These are phyloP conservation scores for Aegilops speltoides DNA, from an alignment of 176 grass and related monocot genomes.

Conservation along the genomic window DNA sequence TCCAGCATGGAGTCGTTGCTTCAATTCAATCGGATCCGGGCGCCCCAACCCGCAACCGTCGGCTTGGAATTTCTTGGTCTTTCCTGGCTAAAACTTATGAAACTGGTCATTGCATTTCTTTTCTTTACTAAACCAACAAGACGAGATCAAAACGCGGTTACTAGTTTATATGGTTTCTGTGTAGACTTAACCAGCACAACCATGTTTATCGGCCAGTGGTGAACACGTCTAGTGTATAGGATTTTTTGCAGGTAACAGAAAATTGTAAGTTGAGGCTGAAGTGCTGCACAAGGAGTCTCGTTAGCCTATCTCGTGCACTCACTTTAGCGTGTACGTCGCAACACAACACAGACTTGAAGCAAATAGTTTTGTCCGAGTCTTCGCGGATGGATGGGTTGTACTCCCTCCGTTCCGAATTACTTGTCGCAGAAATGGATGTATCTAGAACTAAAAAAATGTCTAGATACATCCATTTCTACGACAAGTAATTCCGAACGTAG, in stretches of 20 bases:
- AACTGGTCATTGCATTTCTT: slow-evolving; percentile 6
- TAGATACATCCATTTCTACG: too few relatives aligned
- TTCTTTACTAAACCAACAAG: slow-evolving; percentile 24
- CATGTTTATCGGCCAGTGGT: slow-evolving; percentile 9
- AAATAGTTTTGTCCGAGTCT: background rate
- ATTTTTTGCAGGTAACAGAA: background rate
- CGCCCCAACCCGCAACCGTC: slow-evolving; percentile 13
- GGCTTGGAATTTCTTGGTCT: slow-evolving; percentile 5
- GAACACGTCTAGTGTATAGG: background rate
- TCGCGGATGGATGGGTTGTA: background rate
- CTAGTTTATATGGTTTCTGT: background rate
- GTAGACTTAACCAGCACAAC: slow-evolving; percentile 46
- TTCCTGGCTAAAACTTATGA: background rate
- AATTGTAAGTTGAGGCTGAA: background rate
- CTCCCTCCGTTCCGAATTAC: too few relatives aligned
- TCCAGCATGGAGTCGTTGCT: slow-evolving; percentile 12
- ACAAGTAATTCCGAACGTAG: too few relatives aligned
- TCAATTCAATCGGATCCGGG: slow-evolving; percentile 32
- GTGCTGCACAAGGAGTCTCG: background rate
- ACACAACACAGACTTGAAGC: background rate
- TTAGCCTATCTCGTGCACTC: slow-evolving; percentile 26
- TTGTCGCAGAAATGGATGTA: too few relatives aligned
- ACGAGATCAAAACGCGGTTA: slow-evolving; percentile 5
- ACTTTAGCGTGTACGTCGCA: slow-evolving; percentile 26
- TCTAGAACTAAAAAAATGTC: too few relatives aligned